Conservation (phyloP, 2,329 filamentous ascomycete genomes). For the Aulographum hederae region DNA sequence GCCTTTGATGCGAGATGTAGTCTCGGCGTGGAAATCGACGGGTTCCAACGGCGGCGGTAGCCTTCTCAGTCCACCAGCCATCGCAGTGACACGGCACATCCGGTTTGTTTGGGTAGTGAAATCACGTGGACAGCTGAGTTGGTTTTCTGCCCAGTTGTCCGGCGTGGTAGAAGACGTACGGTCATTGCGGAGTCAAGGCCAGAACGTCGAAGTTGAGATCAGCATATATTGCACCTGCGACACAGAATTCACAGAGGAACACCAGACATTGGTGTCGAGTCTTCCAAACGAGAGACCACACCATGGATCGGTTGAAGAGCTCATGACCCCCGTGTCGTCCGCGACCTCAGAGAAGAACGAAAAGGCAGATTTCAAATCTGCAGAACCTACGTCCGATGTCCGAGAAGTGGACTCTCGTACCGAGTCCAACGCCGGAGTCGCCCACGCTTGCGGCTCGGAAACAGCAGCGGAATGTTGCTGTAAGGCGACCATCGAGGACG, state of each 20-base stretch:
- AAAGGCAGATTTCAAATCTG: constrained; percentile 5
- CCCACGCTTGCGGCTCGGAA: constrained; percentile 11
- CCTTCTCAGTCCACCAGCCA: constrained; percentile 7
- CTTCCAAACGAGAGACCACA: constrained; percentile 7
- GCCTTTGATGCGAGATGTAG: constrained; percentile 37
- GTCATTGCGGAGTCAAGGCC: constrained; percentile 16
- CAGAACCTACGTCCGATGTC: constrained; percentile 7
- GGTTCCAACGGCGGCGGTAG: constrained; percentile 7
- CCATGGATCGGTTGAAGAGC: constrained; percentile 9
- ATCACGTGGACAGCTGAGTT: constrained; percentile 30
- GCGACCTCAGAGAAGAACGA: constrained; percentile 1
- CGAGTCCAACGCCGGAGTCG: constrained; percentile 4
- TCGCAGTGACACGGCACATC: constrained; percentile 27
- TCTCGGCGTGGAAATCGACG: constrained; percentile 12
- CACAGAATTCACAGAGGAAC: constrained; percentile 24
- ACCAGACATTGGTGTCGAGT: constrained; percentile 13
- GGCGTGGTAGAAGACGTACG: constrained; percentile 24
- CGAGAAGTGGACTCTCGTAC: constrained; percentile 8
- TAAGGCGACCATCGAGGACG: constrained; percentile 25
- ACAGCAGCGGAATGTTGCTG: constrained; percentile 29
- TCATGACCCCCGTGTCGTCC: constrained; percentile 2
- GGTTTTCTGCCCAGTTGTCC: constrained; percentile 33
- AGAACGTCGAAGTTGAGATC: constrained; percentile 28
- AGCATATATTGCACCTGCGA: constrained; percentile 38
- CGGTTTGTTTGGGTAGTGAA: constrained; percentile 42